Conservation (phyloP, 179 eudicot genomes). For the Heliamphora pulchella region DNA sequence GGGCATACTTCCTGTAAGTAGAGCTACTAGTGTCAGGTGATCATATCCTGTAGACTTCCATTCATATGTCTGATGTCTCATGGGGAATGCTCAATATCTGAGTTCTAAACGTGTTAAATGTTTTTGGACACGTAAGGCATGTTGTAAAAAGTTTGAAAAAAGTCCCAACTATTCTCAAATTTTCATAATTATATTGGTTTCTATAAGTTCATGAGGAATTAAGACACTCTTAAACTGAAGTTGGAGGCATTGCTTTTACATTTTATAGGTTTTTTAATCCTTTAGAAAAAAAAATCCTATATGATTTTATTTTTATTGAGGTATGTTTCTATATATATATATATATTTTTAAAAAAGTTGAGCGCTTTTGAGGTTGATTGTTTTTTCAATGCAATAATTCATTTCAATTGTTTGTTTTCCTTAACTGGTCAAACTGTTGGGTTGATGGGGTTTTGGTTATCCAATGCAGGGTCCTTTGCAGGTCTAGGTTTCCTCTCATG, state of each 20-base stretch:
- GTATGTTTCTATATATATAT: neutral
- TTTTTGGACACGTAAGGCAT: neutral
- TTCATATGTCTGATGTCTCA: neutral
- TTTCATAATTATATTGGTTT: neutral
- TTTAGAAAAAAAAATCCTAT: neutral
- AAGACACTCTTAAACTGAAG: neutral
- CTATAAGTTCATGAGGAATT: neutral
- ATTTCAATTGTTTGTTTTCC: too few species aligned
- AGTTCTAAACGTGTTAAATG: neutral
- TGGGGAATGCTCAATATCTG: neutral
- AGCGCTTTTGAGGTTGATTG: too few species aligned
- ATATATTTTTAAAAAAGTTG: too few species aligned
- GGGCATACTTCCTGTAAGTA: conserved; percentile 70
- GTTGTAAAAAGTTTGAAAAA: neutral
- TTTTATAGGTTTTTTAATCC: neutral
- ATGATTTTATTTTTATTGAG: neutral
- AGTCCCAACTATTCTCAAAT: neutral
- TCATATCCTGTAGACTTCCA: neutral
- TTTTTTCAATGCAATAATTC: too few species aligned
- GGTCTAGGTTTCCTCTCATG: conserved; percentile 59
- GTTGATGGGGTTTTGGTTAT: too few species aligned
- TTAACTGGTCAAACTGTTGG: too few species aligned
- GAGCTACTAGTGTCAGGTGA: neutral
- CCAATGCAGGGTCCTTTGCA: conserved; percentile 48
- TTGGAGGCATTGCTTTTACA: neutral